Base-by-base conservation (phyloP, 2,329 filamentous ascomycete species). In the Lecanicillium sp. region DNA sequence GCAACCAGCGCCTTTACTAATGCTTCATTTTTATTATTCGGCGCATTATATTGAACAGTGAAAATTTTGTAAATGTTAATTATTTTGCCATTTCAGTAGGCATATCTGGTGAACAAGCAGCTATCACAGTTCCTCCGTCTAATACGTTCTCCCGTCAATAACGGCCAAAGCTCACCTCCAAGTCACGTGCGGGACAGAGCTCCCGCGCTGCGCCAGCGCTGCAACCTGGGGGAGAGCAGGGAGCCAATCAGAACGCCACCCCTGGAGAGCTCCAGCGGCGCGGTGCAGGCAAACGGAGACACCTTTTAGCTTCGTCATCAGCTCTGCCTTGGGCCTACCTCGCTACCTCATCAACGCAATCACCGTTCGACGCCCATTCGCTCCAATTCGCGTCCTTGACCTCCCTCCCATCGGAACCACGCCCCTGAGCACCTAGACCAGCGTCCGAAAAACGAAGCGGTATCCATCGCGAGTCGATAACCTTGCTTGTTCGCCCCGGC, bases 271-370 rank as follows among this genome's bases (percentile, higher is more conserved):
- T 51, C 49, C 50, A 43, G 48, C 45, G 38, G 36, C 22, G 35
- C 17, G 15, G 17, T 33, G 22, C 39, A 20, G 17, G 15, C 17
- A 30, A 17, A 25, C 25, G 33, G 30, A 42, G 44, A 40, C 40
- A 46, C 40, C 44, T 41, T 41, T 58, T 63, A 68, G 69, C 69
- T 67, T 72, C 69, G 69, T 73, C 69, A 73, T 70, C 68, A 65
- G 61, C 62, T 59, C 54, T 32, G 31, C 40, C 27, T 36, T 36
- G 15, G 17, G 18, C 18, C 20, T 15, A 30, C 40, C 38, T 37
- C 36, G 31, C 42, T 42, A 25, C 22, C 22, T 25, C 22, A 25
- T 25, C 22, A 25, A 25, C 11, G n/a, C 22, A 25, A 25, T 25
- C 22, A 25, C 22, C 22, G 12, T 18, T 37, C 22, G 28, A 19